These are phyloP conservation scores for Alternaria novae-zelandiae DNA, from an alignment of 2,329 filamentous ascomycete genomes.

Conservation along the genomic window DNA sequence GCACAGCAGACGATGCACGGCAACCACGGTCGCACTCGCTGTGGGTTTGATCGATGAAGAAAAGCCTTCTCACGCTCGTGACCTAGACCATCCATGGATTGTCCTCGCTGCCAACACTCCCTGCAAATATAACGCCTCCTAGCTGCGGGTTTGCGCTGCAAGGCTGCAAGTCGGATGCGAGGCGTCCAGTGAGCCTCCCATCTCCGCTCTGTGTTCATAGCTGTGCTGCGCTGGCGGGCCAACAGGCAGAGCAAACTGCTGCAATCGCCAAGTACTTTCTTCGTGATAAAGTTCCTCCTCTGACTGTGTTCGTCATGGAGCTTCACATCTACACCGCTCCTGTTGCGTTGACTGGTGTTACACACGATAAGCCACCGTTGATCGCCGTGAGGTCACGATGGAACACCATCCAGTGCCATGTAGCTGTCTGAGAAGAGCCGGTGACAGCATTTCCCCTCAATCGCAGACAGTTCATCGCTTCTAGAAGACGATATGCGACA, in stretches of 20 bases:
- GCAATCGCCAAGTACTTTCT: not conserved
- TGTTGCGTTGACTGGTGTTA: constrained; percentile 15
- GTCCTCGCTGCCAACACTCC: constrained; percentile 19
- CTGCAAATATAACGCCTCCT: constrained; percentile 26
- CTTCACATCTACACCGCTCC: constrained; percentile 31
- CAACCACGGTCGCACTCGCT: constrained; percentile 9
- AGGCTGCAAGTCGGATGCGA: constrained; percentile 22
- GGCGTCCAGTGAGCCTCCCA: constrained; percentile 12
- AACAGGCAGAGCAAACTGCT: constrained; percentile 17
- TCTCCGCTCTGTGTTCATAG: constrained; percentile 21
- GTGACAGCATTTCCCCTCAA: not conserved
- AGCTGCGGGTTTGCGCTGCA: constrained; percentile 19
- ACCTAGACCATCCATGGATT: constrained; percentile 21
- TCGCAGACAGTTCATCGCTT: constrained; percentile 4
- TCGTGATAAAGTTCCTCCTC: not conserved
- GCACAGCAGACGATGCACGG: constrained; percentile 5
- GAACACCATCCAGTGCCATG: constrained; percentile 5
- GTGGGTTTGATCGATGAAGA: not conserved
- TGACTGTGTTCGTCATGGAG: constrained; percentile 1
- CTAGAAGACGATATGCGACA: constrained; percentile 19
- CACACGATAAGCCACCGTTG: constrained; percentile 19
- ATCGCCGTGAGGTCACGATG: constrained; percentile 1
- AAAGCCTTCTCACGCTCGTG: constrained; percentile 16
- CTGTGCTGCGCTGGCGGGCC: constrained; percentile 35
- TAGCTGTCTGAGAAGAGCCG: not conserved